Evolutionary conservation across 805 yeast species (phyloP).

Genomic region (Hanseniaspora meyeri): DNA sequence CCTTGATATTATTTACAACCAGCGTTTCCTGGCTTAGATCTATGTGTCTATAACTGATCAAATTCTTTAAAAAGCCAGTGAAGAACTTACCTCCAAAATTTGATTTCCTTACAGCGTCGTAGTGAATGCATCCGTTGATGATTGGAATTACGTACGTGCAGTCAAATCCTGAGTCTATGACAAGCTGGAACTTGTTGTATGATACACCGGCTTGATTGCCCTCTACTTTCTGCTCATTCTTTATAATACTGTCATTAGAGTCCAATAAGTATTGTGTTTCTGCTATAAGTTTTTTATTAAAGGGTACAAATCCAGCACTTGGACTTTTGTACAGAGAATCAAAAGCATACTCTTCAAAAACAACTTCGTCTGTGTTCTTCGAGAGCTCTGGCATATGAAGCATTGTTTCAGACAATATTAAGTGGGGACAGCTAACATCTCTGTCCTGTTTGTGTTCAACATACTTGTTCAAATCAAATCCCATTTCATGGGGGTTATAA

Average conservation of each 20-base stretch:
- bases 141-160: constrained; percentile 82
- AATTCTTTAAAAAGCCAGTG: constrained; percentile 71
- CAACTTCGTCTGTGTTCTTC: constrained; percentile 74
- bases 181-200: constrained; percentile 54
- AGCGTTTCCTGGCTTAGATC: constrained; percentile 86
- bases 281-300: constrained; percentile 30
- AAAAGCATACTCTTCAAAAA: constrained; percentile 89
- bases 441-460: constrained; percentile 33
- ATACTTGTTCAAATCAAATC: constrained; percentile 34
- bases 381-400: constrained; percentile 71
- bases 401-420: constrained; percentile 70
- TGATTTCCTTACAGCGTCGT: constrained; percentile 64
- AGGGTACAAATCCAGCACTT: constrained; percentile 49
- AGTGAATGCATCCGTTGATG: constrained; percentile 60
- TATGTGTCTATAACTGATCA: constrained; percentile 80
- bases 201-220: constrained; percentile 10
- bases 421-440: constrained; percentile 13
- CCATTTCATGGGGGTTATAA: constrained; percentile 34
- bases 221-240: neutral
- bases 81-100: constrained; percentile 80
- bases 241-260: constrained; percentile 17
- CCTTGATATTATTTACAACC: constrained; percentile 75
- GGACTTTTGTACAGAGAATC: constrained; percentile 55
- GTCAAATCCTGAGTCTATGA: constrained; percentile 79
- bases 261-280: constrained; percentile 18